These are phyloP conservation scores for Sporisorium reilianum DNA, from an alignment of 1,284 basidiomycete genomes.

Conservation along the genomic window DNA sequence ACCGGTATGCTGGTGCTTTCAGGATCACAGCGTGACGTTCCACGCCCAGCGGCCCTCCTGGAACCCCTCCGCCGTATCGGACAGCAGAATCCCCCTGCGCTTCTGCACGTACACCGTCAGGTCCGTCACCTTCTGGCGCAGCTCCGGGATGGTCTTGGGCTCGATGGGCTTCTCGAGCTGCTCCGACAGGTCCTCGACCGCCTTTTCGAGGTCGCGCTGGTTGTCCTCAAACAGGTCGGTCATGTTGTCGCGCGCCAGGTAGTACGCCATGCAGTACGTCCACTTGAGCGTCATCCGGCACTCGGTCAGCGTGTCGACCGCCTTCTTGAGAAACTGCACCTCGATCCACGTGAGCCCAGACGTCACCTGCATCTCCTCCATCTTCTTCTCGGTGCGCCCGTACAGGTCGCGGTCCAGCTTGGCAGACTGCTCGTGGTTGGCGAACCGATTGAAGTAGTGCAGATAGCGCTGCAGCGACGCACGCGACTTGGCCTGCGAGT, in stretches of 20 bases:
- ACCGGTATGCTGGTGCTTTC: neutral
- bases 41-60: conserved; percentile 78
- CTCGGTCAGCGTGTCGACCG: conserved; percentile 84
- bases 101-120: conserved; percentile 86
- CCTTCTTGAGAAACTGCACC: conserved; percentile 98
- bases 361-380: conserved; percentile 98
- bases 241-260: conserved; percentile 84
- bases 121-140: conserved; percentile 93
- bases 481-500: conserved; percentile 77
- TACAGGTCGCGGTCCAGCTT: conserved; percentile 93
- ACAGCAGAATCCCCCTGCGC: conserved; percentile 91
- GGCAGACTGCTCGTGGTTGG: conserved; percentile 97
- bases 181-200: conserved; percentile 94
- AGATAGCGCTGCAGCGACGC: conserved; percentile 93
- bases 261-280: conserved; percentile 99
- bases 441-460: conserved; percentile 75
- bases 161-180: conserved; percentile 91
- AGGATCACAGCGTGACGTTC: conserved; percentile 54
- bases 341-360: conserved; percentile 96
- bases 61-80: conserved; percentile 92
- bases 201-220: conserved; percentile 93
- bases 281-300: conserved; percentile 97
- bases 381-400: conserved; percentile 97
- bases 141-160: conserved; percentile 80
- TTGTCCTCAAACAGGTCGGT: conserved; percentile 98